phyloP scores from a whole-genome alignment of 2,329 filamentous ascomycete genomes.

The Colletotrichum costaricense region DNA sequence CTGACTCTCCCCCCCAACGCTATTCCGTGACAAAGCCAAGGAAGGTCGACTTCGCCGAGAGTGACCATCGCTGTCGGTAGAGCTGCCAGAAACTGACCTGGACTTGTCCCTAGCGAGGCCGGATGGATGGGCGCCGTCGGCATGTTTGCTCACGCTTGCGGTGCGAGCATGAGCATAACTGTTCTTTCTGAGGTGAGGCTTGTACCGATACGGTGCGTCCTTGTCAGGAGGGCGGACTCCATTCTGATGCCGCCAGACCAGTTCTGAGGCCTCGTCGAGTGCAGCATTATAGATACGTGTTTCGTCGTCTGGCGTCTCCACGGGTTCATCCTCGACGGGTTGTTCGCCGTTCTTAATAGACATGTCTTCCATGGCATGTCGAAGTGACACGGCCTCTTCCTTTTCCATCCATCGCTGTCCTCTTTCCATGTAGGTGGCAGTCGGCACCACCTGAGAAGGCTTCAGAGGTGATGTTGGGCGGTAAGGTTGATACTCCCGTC shows the following conservation, averaged over 20 bases:
- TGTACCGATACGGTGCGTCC: conserved; percentile 75
- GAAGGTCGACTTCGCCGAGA: conserved; percentile 47
- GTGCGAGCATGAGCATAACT: conserved; percentile 77
- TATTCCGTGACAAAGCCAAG: conserved; percentile 24
- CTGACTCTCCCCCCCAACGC: not conserved
- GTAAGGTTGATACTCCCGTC: conserved; percentile 65
- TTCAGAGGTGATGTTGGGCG: conserved; percentile 58
- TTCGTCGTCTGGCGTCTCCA: conserved; percentile 61
- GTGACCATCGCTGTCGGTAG: conserved; percentile 58
- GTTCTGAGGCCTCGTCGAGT: conserved; percentile 80
- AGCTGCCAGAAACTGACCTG: conserved; percentile 64
- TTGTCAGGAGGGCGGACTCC: conserved; percentile 62
- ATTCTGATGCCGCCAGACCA: conserved; percentile 82
- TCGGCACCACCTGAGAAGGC: conserved; percentile 72
- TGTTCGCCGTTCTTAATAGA: conserved; percentile 59
- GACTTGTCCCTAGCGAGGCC: conserved; percentile 57
- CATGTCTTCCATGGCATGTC: conserved; percentile 80
- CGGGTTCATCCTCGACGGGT: conserved; percentile 32
- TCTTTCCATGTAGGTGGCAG: conserved; percentile 77
- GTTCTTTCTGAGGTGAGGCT: conserved; percentile 74
- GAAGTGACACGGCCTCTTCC: conserved; percentile 77
- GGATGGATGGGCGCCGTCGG: conserved; percentile 57
- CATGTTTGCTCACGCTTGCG: conserved; percentile 66
- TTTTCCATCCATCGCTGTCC: conserved; percentile 84
- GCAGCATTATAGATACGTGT: conserved; percentile 75